Conservation (phyloP, 345 rosid genomes). For the Sonneratia caseolaris region DNA sequence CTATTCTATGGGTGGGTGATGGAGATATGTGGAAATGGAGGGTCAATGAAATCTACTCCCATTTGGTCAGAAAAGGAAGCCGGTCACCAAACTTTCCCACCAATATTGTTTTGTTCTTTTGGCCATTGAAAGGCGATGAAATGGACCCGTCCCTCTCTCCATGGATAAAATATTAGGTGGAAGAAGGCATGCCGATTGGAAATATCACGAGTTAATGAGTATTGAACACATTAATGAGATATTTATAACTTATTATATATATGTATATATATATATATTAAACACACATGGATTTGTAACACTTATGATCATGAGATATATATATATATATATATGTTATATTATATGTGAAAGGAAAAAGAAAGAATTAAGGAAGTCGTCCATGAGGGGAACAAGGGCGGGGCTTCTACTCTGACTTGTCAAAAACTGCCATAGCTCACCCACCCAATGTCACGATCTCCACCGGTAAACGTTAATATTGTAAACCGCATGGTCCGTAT, state of each 20-base stretch:
- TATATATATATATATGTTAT: no score
- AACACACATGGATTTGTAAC: no score
- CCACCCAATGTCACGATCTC: background rate
- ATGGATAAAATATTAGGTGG: no score
- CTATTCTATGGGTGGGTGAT: no score
- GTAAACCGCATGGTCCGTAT: no score
- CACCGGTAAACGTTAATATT: background rate
- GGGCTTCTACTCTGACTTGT: background rate
- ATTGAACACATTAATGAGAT: no score
- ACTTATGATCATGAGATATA: no score
- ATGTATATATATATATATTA: no score
- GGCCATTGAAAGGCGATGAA: slow-evolving; percentile 4
- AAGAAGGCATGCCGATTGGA: no score
- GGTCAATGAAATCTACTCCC: slow-evolving; percentile 9
- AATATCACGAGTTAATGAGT: no score
- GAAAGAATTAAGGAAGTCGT: slow-evolving; percentile 16
- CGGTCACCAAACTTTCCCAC: slow-evolving; percentile 43
- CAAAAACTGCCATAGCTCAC: background rate
- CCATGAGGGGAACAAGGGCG: slow-evolving; percentile 4
- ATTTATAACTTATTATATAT: no score
- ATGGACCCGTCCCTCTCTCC: slow-evolving; percentile 18
- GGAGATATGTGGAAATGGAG: no score
- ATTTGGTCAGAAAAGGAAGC: slow-evolving; percentile 37
- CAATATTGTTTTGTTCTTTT: background rate
- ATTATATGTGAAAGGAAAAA: background rate